phyloP scores from a whole-genome alignment of 2,329 filamentous ascomycete species.

The Zymoseptoria pseudotritici region DNA sequence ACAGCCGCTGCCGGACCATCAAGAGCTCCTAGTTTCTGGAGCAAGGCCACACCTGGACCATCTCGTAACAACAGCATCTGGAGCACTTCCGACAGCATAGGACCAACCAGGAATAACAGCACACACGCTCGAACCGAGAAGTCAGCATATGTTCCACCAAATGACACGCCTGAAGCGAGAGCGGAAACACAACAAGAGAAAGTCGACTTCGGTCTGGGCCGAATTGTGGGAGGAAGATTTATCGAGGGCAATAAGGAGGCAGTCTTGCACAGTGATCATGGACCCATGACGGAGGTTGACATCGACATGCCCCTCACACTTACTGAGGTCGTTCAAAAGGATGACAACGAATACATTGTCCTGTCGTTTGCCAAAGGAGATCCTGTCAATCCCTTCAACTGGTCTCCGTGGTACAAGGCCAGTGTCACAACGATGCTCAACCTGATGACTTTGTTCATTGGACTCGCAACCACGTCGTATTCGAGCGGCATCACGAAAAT shows the following conservation, averaged over 20 bases:
- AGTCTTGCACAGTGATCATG: slow-evolving; percentile 28
- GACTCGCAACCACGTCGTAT: slow-evolving; percentile 48
- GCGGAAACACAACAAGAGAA: slow-evolving; percentile 18
- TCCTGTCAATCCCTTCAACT: slow-evolving; percentile 48
- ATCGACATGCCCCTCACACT: slow-evolving; percentile 45
- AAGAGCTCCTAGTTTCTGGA: slow-evolving; percentile 16
- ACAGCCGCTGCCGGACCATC: slow-evolving; percentile 12
- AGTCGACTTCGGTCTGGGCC: slow-evolving; percentile 21
- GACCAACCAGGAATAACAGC: slow-evolving; percentile 17
- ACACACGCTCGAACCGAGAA: slow-evolving; percentile 17
- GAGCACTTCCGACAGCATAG: slow-evolving; percentile 2
- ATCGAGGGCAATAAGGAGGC: slow-evolving; percentile 29
- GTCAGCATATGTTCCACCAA: slow-evolving; percentile 14
- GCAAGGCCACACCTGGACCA: slow-evolving; percentile 5
- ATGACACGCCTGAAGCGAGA: slow-evolving; percentile 17
- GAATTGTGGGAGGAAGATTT: slow-evolving; percentile 36
- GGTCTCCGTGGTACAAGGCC: slow-evolving; percentile 36
- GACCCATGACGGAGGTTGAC: slow-evolving; percentile 37
- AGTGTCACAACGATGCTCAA: slow-evolving; percentile 43
- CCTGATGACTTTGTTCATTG: slow-evolving; percentile 48
- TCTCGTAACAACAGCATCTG: slow-evolving; percentile 4
- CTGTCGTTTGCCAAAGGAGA: slow-evolving; percentile 42
- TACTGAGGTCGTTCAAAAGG: slow-evolving; percentile 35
- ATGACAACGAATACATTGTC: slow-evolving; percentile 41
- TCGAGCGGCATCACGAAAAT: slow-evolving; percentile 43